Evolutionary conservation across 2,329 filamentous ascomycete species (phyloP).

Genomic region (Pseudogymnoascus sp.): DNA sequence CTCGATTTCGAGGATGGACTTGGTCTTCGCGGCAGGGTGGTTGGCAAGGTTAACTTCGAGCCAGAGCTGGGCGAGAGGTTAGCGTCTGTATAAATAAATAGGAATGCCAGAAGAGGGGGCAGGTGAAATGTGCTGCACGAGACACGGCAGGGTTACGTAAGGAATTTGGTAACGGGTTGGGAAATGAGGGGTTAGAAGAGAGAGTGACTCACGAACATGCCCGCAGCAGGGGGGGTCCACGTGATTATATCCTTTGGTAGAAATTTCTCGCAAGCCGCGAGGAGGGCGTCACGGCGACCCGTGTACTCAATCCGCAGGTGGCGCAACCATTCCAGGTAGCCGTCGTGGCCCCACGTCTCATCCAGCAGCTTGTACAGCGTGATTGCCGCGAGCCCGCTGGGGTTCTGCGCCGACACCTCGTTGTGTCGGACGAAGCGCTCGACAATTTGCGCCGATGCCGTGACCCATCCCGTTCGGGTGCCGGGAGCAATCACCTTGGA

Average conservation of each 20-base stretch:
- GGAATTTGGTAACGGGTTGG: neutral
- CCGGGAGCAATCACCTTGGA: constrained; percentile 86
- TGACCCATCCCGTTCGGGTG: constrained; percentile 79
- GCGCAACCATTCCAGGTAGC: constrained; percentile 85
- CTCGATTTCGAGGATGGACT: constrained; percentile 60
- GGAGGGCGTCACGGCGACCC: constrained; percentile 63
- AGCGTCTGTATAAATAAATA: neutral
- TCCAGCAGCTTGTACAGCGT: constrained; percentile 84
- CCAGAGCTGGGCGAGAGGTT: constrained; percentile 51
- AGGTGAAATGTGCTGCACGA: neutral
- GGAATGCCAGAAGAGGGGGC: neutral
- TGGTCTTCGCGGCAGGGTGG: constrained; percentile 51
- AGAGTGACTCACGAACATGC: constrained; percentile 79
- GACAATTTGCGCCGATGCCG: constrained; percentile 74
- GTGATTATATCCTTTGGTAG: constrained; percentile 65
- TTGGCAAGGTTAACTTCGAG: constrained; percentile 56
- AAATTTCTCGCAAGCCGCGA: constrained; percentile 70
- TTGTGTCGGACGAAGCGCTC: constrained; percentile 75
- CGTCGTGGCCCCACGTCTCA: constrained; percentile 86
- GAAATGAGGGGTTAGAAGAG: neutral
- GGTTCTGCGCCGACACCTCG: constrained; percentile 78
- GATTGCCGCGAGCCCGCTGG: constrained; percentile 75
- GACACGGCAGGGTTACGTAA: neutral
- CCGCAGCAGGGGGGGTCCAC: constrained; percentile 73
- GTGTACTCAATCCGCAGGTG: constrained; percentile 77